phyloP scores from a whole-genome alignment of 148 eudicot genomes.

The Gaultheria prostrata region DNA sequence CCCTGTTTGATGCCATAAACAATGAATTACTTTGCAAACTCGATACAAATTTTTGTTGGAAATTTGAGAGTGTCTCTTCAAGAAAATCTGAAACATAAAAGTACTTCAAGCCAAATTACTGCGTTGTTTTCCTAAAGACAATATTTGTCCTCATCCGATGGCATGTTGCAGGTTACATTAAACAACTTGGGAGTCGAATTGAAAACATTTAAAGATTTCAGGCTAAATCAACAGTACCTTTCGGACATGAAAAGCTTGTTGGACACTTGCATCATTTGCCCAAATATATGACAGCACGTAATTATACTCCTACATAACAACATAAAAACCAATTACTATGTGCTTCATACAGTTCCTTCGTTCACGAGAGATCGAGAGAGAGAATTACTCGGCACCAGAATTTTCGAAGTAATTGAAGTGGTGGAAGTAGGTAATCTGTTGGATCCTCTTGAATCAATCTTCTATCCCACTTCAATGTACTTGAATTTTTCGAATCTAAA shows the following conservation, averaged over 20 bases:
- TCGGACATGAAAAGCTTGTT: slow-evolving; percentile 31
- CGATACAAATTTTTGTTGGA: neutral
- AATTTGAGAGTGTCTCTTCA: no score
- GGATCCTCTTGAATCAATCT: slow-evolving; percentile 2
- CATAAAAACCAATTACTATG: neutral
- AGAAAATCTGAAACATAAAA: no score
- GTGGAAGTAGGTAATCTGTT: neutral
- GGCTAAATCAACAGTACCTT: slow-evolving; percentile 23
- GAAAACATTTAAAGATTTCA: no score
- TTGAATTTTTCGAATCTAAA: neutral
- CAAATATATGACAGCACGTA: slow-evolving; percentile 27
- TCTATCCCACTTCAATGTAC: slow-evolving; percentile 12
- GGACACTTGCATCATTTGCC: slow-evolving; percentile 34
- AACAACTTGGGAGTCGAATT: no score
- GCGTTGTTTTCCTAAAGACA: no score
- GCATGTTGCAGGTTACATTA: no score
- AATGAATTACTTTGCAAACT: neutral
- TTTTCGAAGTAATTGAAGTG: neutral
- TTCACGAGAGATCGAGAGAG: slow-evolving; percentile 4
- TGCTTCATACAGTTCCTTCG: neutral
- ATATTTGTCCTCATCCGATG: no score
- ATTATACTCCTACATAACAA: slow-evolving; percentile 13
- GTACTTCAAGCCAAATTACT: no score
- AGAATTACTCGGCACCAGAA: slow-evolving; percentile 38
- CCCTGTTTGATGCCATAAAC: slow-evolving; percentile 24